Conservation (phyloP, 257 asterid genomes). For the Craterostigma plantagineum region DNA sequence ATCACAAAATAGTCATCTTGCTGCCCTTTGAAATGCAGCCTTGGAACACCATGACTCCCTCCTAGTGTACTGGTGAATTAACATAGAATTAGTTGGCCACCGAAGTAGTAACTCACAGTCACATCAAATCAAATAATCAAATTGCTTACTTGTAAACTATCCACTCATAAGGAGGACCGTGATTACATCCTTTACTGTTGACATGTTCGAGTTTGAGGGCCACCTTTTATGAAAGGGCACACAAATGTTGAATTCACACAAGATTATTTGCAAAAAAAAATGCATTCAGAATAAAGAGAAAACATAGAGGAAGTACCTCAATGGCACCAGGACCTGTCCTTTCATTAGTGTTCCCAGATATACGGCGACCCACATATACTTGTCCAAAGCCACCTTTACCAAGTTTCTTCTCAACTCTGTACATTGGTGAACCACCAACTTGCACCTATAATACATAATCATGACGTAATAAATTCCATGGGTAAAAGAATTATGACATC, state of each 20-base stretch:
- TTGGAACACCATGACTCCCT: constrained; percentile 84
- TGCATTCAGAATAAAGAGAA: not conserved
- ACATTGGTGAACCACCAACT: constrained; percentile 68
- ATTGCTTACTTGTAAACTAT: constrained; percentile 63
- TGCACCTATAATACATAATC: constrained; percentile 35
- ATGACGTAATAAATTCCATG: too few relatives aligned
- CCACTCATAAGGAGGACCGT: constrained; percentile 82
- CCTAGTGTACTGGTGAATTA: constrained; percentile 38
- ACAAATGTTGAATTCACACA: not conserved
- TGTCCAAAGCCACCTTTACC: constrained; percentile 97
- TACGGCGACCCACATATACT: constrained; percentile 72
- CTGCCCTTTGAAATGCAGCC: constrained; percentile 73
- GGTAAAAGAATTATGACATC: too few relatives aligned
- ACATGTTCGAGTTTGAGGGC: constrained; percentile 77
- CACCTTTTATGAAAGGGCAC: constrained; percentile 24
- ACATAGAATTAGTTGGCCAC: not conserved
- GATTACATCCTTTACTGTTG: constrained; percentile 70
- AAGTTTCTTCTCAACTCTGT: constrained; percentile 46
- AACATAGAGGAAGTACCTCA: constrained; percentile 22
- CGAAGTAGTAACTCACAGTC: not conserved
- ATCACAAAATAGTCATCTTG: constrained; percentile 64
- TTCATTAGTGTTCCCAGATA: constrained; percentile 29
- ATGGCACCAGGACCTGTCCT: constrained; percentile 47
- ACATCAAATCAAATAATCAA: not conserved
- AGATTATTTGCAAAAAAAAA: not conserved